Conservation (phyloP, 345 rosid species). For the Triadica sebifera region DNA sequence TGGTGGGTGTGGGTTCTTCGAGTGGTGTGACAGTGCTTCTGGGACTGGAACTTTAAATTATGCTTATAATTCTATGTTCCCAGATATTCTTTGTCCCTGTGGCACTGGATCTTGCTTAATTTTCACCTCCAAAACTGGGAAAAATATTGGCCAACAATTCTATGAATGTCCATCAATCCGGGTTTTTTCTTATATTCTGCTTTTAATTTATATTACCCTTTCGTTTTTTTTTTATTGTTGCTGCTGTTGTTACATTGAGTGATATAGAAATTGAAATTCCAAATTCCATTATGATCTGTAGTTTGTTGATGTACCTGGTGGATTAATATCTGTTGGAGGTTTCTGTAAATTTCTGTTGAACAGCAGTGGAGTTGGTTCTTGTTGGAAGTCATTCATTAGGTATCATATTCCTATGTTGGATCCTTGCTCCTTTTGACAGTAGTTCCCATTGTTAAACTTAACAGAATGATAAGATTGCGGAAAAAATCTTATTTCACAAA, state of each 20-base stretch:
- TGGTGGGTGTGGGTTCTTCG: constrained; percentile 64
- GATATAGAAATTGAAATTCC: neutral
- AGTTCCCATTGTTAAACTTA: neutral
- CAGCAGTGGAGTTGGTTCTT: neutral
- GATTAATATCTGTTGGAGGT: neutral
- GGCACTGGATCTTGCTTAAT: constrained; percentile 45
- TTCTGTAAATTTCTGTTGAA: neutral
- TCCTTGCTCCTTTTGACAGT: too few species aligned
- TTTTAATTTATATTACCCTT: too few species aligned
- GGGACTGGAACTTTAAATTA: constrained; percentile 25
- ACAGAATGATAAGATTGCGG: neutral
- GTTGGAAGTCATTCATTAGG: neutral
- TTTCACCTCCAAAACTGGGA: constrained; percentile 50
- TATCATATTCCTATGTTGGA: neutral
- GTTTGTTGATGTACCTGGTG: neutral
- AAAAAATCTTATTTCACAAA: neutral
- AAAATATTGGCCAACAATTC: constrained; percentile 51
- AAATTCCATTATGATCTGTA: neutral
- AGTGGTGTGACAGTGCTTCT: constrained; percentile 52
- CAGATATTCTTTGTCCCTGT: constrained; percentile 50
- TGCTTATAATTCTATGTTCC: constrained; percentile 24
- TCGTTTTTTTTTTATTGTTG: neutral
- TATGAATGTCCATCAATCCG: constrained; percentile 55
- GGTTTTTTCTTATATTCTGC: constrained; percentile 21
- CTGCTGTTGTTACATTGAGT: neutral